Conservation (phyloP, 2,329 filamentous ascomycete species). For the Neonectria hederae region DNA sequence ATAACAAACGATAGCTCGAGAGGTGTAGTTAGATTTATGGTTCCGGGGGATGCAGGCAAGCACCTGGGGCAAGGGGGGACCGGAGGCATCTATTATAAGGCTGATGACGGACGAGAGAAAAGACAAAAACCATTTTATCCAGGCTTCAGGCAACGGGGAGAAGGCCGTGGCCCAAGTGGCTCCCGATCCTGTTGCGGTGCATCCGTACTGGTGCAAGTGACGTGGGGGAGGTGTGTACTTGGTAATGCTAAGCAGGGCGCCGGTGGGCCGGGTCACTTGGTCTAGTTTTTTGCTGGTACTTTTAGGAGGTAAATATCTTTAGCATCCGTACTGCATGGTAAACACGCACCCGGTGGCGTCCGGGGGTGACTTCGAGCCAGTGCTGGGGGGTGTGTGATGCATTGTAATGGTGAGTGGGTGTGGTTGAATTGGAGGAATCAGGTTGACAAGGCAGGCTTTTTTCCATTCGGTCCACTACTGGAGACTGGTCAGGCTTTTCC, state of each 20-base stretch:
- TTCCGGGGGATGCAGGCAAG: not conserved
- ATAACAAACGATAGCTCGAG: constrained; percentile 6
- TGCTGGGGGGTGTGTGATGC: constrained; percentile 8
- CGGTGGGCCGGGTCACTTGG: constrained; percentile 28
- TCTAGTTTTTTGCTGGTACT: constrained; percentile 2
- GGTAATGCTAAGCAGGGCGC: constrained; percentile 21
- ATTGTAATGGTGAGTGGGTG: constrained; percentile 3
- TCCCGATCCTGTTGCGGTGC: constrained; percentile 5
- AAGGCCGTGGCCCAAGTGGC: constrained; percentile 35
- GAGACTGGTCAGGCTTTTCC: constrained; percentile 1
- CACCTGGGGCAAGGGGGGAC: constrained; percentile 22
- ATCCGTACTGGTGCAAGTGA: constrained; percentile 21
- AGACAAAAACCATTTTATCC: constrained; percentile 27
- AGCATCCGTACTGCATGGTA: not conserved
- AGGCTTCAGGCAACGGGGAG: constrained; percentile 41
- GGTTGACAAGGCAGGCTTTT: constrained; percentile 13
- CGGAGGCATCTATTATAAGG: constrained; percentile 41
- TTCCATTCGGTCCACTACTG: constrained; percentile 14
- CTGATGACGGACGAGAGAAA: constrained; percentile 37
- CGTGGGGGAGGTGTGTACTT: constrained; percentile 25
- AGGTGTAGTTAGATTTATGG: constrained; percentile 1
- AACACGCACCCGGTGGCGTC: constrained; percentile 2
- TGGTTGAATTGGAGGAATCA: constrained; percentile 15
- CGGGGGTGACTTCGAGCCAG: constrained; percentile 1
- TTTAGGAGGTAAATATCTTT: not conserved